phyloP scores from a whole-genome alignment of 306 rosid genomes.

The Glycine soja region DNA sequence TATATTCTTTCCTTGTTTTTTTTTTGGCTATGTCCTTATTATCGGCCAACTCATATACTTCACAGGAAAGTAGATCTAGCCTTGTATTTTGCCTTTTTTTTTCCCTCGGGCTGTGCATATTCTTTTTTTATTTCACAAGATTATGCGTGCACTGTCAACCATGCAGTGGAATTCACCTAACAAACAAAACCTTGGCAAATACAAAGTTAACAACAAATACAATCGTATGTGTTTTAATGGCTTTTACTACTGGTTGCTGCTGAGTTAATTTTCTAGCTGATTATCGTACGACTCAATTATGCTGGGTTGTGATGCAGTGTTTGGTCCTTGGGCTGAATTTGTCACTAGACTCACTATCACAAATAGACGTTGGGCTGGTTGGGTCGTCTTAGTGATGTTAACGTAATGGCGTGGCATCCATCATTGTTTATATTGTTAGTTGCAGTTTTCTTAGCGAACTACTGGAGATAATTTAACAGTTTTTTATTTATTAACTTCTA shows the following conservation, averaged over 20 bases:
- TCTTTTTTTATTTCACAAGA: conserved; percentile 35
- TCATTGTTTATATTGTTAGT: too few relatives aligned
- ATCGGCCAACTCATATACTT: too few relatives aligned
- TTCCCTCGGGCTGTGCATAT: conserved; percentile 34
- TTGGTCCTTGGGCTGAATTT: too few relatives aligned
- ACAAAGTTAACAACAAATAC: background rate
- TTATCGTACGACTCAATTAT: background rate
- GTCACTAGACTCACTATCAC: too few relatives aligned
- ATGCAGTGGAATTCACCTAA: conserved; percentile 31
- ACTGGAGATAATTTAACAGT: too few relatives aligned
- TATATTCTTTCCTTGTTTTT: conserved; percentile 14
- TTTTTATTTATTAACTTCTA: too few relatives aligned
- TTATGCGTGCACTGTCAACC: background rate
- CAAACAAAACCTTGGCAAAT: conserved; percentile 20
- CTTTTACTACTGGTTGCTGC: background rate
- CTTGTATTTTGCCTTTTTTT: conserved; percentile 29
- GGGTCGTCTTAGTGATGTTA: too few relatives aligned
- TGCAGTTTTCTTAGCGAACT: too few relatives aligned
- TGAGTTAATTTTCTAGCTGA: background rate
- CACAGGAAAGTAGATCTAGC: conserved; percentile 8
- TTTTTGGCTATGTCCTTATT: background rate
- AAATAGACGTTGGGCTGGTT: too few relatives aligned
- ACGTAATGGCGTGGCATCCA: too few relatives aligned
- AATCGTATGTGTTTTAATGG: background rate
- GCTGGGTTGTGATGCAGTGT: background rate